Conservation (phyloP, 495 filamentous ascomycete genomes). For the Penicillium angulare region DNA sequence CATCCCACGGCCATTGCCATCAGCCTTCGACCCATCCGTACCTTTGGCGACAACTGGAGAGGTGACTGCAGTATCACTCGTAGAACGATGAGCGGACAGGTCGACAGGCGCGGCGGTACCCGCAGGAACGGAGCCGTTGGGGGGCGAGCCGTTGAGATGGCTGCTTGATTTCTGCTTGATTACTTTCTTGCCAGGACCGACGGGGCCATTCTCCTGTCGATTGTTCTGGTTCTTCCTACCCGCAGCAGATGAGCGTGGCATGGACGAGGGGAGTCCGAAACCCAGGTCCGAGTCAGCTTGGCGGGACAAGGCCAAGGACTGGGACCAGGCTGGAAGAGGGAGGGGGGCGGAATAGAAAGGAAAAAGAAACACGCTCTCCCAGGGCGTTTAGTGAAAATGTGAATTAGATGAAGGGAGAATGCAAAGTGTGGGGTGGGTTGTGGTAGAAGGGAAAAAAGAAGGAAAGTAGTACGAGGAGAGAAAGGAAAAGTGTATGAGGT, state of each 20-base stretch:
- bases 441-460: constrained; percentile 12
- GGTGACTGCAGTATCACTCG: constrained; percentile 38
- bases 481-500: constrained; percentile 21
- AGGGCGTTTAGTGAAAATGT: constrained; percentile 11
- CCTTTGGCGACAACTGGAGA: constrained; percentile 36
- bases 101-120: constrained; percentile 46
- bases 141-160: constrained; percentile 55
- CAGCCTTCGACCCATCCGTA: constrained; percentile 32
- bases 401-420: constrained; percentile 8
- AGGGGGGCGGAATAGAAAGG: constrained; percentile 12
- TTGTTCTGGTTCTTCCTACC: constrained; percentile 61
- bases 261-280: constrained; percentile 51
- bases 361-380: constrained; percentile 12
- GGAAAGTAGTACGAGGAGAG: constrained; percentile 12
- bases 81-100: constrained; percentile 39
- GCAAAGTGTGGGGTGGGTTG: neutral
- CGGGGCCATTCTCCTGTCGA: constrained; percentile 84
- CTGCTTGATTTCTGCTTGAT: constrained; percentile 63
- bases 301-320: constrained; percentile 52
- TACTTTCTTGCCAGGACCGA: constrained; percentile 81
- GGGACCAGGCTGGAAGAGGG: constrained; percentile 43
- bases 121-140: constrained; percentile 45
- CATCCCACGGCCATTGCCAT: constrained; percentile 36
- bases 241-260: constrained; percentile 76
- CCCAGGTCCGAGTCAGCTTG: constrained; percentile 55